Base-by-base conservation (phyloP, 1,284 basidiomycete genomes). In the Ceratobasidium theobromae region DNA sequence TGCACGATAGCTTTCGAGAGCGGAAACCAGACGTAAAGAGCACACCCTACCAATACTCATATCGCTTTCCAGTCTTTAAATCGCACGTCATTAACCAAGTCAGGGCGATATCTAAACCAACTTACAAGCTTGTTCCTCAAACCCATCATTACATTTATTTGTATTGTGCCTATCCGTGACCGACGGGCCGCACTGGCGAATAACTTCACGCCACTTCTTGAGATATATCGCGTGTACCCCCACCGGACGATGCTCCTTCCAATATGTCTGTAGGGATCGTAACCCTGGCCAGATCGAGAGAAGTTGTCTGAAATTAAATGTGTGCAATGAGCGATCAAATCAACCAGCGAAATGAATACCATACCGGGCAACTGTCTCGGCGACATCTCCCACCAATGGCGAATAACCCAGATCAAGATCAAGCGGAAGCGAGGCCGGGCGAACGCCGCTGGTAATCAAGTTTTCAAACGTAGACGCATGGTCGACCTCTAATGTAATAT, bases 351-450 rank as follows among this genome's bases (percentile, higher is more conserved):
- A 41, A 43, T 23, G 28, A 55, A 38, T 9, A 28, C 21, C 53
- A 41, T 23, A 55, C 53, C 53, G 23, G 25, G 53, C 33, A 40
- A 55, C 53, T 14, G 23, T 9, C 25, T 28, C 35, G 4, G 53
- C 35, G 23, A 27, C 25, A 41, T 55, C 25, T 43, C 38, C 27
- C 23, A 41, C 53, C 35, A 55, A 41, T 11, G 38, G 38, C 1
- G 53, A 55, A 32, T 55, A 55, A 11, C 53, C 53, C 6, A 55
- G 25, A 30, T 43, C 38, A 14, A 55, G 53, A 25, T 28, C 53
- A 43, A 55, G 53, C 25, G 53, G 53, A 30, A 55, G 38, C 14
- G 25, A 23, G 38, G 6, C 18, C 9, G 35, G 25, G 9, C 40
- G 53, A 12, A 23, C 35, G 6, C 30, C 16, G 21, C 21, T 27